Evolutionary conservation across 352 stramenopile species (phyloP), one percentile per base, ranked within the genome.

Genomic region (Pythium oligandrum): DNA sequence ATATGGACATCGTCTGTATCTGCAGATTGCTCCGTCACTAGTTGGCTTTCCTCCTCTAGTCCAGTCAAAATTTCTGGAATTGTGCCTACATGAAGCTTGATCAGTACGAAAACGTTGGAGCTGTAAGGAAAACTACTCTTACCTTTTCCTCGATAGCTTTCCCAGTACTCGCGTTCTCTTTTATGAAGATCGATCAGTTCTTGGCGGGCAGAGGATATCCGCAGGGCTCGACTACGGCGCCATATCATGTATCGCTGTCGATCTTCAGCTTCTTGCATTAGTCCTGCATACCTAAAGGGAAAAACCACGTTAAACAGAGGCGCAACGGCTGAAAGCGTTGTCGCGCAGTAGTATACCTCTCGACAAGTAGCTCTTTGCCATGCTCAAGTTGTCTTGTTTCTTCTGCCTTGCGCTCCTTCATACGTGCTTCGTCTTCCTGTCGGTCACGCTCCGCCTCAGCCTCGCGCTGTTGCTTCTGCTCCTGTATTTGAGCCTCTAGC

Each of bases 201-300:
- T 26, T 56, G 36, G 30, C 68, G 71, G 34, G 73, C 63, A 4
- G 52, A 53, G 31, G 73, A 59, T 52, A 83, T 66, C 2, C 76
- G 69, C 35, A 75, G 30, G 40, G 71, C 71, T 50, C 73, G 71
- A 64, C 75, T 48, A 38, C 71, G 65, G 26, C 73, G 70, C 76
- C 76, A 87, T 26, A 66, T 78, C 60, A 83, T 81, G 49, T 84
- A 84, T 11, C 66, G 57, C 53, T 75, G 66, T 12, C 63, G 63
- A 49, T 74, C 49, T 44, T 84, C 64, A 12, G 64, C 67, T 42
- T 59, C 70, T 17, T 34, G 44, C 46, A 78, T 68, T 5, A 84
- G 48, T 10, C 42, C 46, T 3, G 59, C 56, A 51, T 83, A 75
- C 55, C 75, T 86, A 53, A 3, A 57, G 2, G 33, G 6, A 54